Base-by-base conservation (phyloP, 352 stramenopile genomes). In the Phytophthora pini region DNA sequence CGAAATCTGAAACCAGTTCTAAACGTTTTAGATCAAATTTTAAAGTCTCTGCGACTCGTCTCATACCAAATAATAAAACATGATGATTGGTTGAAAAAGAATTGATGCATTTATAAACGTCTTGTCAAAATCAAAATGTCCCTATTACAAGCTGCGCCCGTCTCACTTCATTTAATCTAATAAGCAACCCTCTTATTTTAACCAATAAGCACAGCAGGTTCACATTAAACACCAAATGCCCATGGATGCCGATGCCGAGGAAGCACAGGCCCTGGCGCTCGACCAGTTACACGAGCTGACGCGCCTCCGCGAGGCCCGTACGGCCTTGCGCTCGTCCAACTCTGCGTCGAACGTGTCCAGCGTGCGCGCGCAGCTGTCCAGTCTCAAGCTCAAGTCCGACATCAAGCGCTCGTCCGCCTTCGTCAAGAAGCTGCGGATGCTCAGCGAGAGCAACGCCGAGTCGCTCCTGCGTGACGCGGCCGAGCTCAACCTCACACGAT, bases 381-480 rank as follows among this genome's bases (percentile, higher is more conserved):
- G 92, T 49, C 90, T 98, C 41, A 95, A 92, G 71, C 90, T 99
- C 52, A 99, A 99, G 74, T 95, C 92, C 54, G 97, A 99, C 82
- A 93, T 99, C 53, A 99, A 99, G 77, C 98, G 98, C 72, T 98
- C 92, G 53, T 99, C 95, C 31, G 94, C 96, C 34, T 99, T 99
- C 80, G 97, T 99, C 22, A 99, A 99, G 72, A 98, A 98, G 70
- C 89, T 99, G 56, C 88, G 88, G 54, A 64, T 84, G 60, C 78
- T 97, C 38, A 84, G 70, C 22, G 92, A 98, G 56, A 61, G 68
- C 59, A 85, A 80, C 46, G 77, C 83, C 43, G 77, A 89, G 31
- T 71, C 83, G n/a, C 62, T 98, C 29, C 56, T 89, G n/a, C 91
- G 89, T 34, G 92, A 98, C 60, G 81, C 93, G 0, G 61, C 66